These are phyloP conservation scores for Actinomucor elegans DNA, from an alignment of 371 early-diverging fungal species.

Conservation along the genomic window DNA sequence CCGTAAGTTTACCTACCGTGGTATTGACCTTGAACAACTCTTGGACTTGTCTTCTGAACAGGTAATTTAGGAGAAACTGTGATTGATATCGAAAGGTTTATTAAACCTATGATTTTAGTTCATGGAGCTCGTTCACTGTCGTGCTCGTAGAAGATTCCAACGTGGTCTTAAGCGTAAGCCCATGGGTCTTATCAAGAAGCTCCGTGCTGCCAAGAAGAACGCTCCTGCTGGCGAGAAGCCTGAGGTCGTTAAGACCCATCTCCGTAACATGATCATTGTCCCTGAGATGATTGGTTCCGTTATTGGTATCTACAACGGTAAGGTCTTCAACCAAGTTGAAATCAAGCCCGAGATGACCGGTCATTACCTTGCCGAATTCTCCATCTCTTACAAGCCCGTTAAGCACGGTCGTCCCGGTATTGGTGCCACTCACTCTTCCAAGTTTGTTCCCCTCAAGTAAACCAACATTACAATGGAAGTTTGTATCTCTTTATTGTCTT, in stretches of 20 bases:
- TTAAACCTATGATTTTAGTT: neutral
- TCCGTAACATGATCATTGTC: constrained; percentile 99
- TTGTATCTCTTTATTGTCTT: too few species aligned
- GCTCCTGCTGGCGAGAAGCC: constrained; percentile 53
- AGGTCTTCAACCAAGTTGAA: constrained; percentile 99
- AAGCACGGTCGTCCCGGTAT: constrained; percentile 99
- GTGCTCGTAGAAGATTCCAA: constrained; percentile 95
- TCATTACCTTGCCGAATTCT: constrained; percentile 96
- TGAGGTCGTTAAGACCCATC: constrained; percentile 98
- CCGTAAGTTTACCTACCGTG: constrained; percentile 98
- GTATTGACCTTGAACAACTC: constrained; percentile 88
- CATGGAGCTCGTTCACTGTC: constrained; percentile 92
- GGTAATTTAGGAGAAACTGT: constrained; percentile 22
- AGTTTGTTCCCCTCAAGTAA: constrained; percentile 35
- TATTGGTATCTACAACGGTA: constrained; percentile 99
- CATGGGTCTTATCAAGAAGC: constrained; percentile 94
- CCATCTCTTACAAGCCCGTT: constrained; percentile 96
- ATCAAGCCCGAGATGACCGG: constrained; percentile 99
- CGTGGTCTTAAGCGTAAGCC: constrained; percentile 98
- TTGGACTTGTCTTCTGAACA: constrained; percentile 43
- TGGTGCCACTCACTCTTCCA: constrained; percentile 95
- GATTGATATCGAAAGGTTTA: neutral
- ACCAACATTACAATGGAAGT: too few species aligned
- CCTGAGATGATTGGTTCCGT: constrained; percentile 99
- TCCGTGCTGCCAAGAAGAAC: constrained; percentile 94